Base-by-base conservation (phyloP, 2,329 filamentous ascomycete species). In the Aureobasidium sp. region DNA sequence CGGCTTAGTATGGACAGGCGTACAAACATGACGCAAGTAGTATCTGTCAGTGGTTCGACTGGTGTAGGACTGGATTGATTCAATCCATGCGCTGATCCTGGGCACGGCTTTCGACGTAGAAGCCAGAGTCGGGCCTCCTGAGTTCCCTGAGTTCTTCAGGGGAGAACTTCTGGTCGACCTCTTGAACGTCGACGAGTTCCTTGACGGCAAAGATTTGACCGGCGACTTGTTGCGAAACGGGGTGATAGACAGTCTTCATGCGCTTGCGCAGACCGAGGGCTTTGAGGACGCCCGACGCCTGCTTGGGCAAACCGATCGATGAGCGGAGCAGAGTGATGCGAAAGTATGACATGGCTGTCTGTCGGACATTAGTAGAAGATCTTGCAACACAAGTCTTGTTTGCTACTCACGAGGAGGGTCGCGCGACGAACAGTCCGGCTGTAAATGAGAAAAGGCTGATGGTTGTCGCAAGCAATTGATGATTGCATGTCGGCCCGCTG, bases 171-270 rank as follows among this genome's bases (percentile, higher is more conserved):
- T 77, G 73, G 37, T 87, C 85, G 48, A 95, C 90, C 77, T 96
- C 92, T 67, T 86, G 80, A 39, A 96, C 91, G 60, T 84, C 81
- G 50, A 97, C 90, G 66, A 97, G 80, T 78, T 97, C 92, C 80
- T 97, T 97, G 69, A 97, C 91, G 76, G 88, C 88, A 81, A 97
- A 88, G 71, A 97, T 90, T 79, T 95, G 91, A 72, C 92, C 92
- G 10, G 92, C 92, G 65, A 90, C 86, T 68, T 91, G 86, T 46
- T 87, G 85, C 65, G 84, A 84, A 65, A 96, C 91, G 41, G 90
- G 89, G 76, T 96, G 88, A 81, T 95, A 96, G 70, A 96, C 92
- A 60, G 89, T 93, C 71, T 87, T 87, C 82, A 87, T 87, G 70
- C 92, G 89, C 74, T 89, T 90, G 70, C 87, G 89, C 66, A 97